These are phyloP conservation scores for Boletellus deceptivus DNA, from an alignment of 1,284 basidiomycete species.

Conservation along the genomic window DNA sequence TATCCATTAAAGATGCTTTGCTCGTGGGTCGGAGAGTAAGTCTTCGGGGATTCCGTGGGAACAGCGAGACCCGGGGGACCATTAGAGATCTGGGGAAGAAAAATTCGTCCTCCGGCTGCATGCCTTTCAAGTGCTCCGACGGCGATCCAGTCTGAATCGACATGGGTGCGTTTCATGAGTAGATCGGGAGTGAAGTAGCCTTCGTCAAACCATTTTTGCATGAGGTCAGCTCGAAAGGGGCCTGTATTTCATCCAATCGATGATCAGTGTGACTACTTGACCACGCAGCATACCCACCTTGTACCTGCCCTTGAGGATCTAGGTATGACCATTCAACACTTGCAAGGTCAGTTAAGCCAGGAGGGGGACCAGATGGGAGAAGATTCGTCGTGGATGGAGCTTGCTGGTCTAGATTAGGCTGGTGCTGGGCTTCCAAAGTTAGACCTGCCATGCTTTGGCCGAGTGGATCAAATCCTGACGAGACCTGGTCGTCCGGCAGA, in stretches of 20 bases:
- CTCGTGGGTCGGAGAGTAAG: slow-evolving; percentile 34
- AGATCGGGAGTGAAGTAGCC: slow-evolving; percentile 89
- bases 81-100: slow-evolving; percentile 52
- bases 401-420: slow-evolving; percentile 5
- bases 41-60: slow-evolving; percentile 43
- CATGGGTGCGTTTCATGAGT: slow-evolving; percentile 74
- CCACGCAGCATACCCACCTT: slow-evolving; percentile 55
- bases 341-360: slow-evolving; percentile 57
- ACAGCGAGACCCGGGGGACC: slow-evolving; percentile 56
- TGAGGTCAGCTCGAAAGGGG: slow-evolving; percentile 85
- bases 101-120: slow-evolving; percentile 56
- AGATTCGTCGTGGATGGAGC: slow-evolving; percentile 17
- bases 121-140: slow-evolving; percentile 57
- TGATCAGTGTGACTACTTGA: background rate
- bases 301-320: slow-evolving; percentile 85
- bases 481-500: slow-evolving; percentile 5
- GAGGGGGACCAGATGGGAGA: slow-evolving; percentile 38
- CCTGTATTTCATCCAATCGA: slow-evolving; percentile 46
- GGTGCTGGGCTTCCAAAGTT: slow-evolving; percentile 18
- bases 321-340: slow-evolving; percentile 88
- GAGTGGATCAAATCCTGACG: slow-evolving; percentile 7
- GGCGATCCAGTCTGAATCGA: slow-evolving; percentile 65
- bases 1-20: slow-evolving; percentile 47
- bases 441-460: slow-evolving; percentile 13
- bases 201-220: slow-evolving; percentile 96